These are phyloP conservation scores for Croton laevigatus DNA, from an alignment of 441 rosid genomes.

Conservation along the genomic window DNA sequence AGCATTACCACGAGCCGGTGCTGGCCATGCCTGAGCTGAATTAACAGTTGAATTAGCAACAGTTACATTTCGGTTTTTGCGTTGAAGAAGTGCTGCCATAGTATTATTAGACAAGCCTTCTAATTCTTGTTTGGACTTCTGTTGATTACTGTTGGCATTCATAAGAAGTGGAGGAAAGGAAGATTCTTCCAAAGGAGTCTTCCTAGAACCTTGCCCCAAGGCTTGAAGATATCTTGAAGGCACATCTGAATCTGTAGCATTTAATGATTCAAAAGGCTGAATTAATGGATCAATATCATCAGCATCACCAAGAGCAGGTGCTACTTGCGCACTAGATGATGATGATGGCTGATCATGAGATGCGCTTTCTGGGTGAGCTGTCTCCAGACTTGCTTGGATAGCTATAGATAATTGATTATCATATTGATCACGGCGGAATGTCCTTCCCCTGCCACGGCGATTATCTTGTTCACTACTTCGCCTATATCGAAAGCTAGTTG, in stretches of 20 bases:
- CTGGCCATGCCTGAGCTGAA: constrained; percentile 66
- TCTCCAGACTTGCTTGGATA: constrained; percentile 63
- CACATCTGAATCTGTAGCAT: constrained; percentile 50
- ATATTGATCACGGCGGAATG: constrained; percentile 63
- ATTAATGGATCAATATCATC: constrained; percentile 52
- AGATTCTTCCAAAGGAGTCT: constrained; percentile 56
- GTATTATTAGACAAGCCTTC: constrained; percentile 48
- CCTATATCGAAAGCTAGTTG: constrained; percentile 81
- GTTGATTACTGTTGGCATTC: constrained; percentile 42
- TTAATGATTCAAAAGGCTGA: constrained; percentile 66
- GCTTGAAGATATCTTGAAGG: constrained; percentile 85
- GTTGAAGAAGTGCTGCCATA: constrained; percentile 69
- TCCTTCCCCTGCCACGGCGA: constrained; percentile 69
- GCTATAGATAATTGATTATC: constrained; percentile 65
- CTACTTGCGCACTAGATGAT: constrained; percentile 42
- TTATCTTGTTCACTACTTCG: constrained; percentile 67
- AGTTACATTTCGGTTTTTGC: constrained; percentile 34
- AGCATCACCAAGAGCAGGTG: constrained; percentile 36
- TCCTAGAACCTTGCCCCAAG: constrained; percentile 53
- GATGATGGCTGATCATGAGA: constrained; percentile 51
- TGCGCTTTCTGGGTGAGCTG: constrained; percentile 41
- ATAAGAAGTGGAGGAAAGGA: constrained; percentile 83
- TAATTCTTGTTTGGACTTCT: constrained; percentile 37
- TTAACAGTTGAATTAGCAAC: constrained; percentile 36
- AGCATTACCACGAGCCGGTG: constrained; percentile 37